Percentiles rank a stretch among this genome's conserved stretches.
Conservation (phyloP, 345 rosid genomes). For the Odontarrhena argentea region DNA sequence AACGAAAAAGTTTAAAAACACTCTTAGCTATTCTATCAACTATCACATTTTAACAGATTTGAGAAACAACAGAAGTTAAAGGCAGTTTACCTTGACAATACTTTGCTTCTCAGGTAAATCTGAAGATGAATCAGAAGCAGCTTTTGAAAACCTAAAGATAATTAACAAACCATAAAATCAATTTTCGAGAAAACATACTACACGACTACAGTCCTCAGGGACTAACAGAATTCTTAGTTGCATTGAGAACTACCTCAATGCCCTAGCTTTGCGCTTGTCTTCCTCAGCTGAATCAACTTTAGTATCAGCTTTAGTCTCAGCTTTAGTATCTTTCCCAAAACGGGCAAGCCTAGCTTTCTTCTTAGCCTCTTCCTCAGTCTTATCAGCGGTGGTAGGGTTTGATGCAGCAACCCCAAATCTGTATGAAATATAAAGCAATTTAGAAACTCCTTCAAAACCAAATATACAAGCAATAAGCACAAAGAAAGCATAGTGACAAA, state of each 20-base stretch:
- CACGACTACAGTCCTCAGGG: neutral
- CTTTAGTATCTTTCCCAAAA: conserved; percentile 53
- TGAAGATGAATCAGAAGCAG: conserved; percentile 50
- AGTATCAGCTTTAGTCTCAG: conserved; percentile 38
- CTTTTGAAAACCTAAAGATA: conserved; percentile 61
- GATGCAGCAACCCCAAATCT: conserved; percentile 75
- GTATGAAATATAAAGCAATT: conserved; percentile 8
- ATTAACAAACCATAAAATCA: conserved; percentile 6
- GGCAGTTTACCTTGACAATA: conserved; percentile 49
- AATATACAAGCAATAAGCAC: conserved; percentile 17
- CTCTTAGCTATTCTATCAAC: neutral
- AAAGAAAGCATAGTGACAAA: conserved; percentile 26
- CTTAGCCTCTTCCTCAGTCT: conserved; percentile 65
- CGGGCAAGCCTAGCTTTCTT: conserved; percentile 88
- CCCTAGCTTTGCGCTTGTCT: conserved; percentile 83
- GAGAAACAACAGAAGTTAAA: neutral
- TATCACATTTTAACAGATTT: neutral
- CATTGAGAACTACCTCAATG: conserved; percentile 55
- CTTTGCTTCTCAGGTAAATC: conserved; percentile 54
- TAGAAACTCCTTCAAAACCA: neutral
- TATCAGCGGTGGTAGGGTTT: conserved; percentile 33
- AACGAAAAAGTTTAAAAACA: conserved; percentile 12
- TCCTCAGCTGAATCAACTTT: conserved; percentile 62
- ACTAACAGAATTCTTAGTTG: conserved; percentile 7
- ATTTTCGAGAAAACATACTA: neutral